Base-by-base conservation (phyloP, 169 alveolate species). In the Perkinsus marinus region DNA sequence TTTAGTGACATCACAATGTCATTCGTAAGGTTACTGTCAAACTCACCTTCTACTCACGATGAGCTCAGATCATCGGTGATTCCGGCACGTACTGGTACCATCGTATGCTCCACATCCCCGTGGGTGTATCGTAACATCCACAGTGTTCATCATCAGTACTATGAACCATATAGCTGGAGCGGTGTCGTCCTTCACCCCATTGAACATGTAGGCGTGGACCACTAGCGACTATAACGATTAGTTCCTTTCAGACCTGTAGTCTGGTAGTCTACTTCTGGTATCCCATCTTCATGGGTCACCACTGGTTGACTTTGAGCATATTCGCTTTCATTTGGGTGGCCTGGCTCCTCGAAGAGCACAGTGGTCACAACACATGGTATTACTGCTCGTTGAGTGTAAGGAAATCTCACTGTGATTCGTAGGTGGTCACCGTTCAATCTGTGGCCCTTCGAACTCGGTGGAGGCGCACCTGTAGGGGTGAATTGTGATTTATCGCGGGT, bases 101-200 rank as follows among this genome's bases (percentile, higher is more conserved):
- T 69, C 93, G 96, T 90, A 91, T 94, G 9, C 90, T 95, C 26
- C 97, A 95, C 94, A 68, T 94, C 69, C 95, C 94, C 41, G n/a
- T 43, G 39, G n/a, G 69, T 95, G 2, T 95, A 95, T 43, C 91
- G 90, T 10, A 39, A n/a, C 37, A 93, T 95, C 39, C 97, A 95
- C 90, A 95, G 95, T 90, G 79, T 90, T 3, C 97, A 95, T 92
- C 97, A 95, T 90, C 94, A 93, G 47, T 94, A 93, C 91, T 57
- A 57, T 26, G 79, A 57, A 16, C 79, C 79, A 13, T 57, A 57
- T 30, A 57, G 79, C 79, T 57, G 79, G 79, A 57, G 37, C 79
- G 22, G 79, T 30, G 79, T 30, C 34, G 5, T 57, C 79, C 7
- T 57, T 30, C 79, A 57, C 22, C 79, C 79, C 79, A 19, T 57